A percentile compares a stretch with the other conserved stretches of the same genome.
Conservation (phyloP, 2,329 filamentous ascomycete genomes). For the Aspergillus unguis region DNA sequence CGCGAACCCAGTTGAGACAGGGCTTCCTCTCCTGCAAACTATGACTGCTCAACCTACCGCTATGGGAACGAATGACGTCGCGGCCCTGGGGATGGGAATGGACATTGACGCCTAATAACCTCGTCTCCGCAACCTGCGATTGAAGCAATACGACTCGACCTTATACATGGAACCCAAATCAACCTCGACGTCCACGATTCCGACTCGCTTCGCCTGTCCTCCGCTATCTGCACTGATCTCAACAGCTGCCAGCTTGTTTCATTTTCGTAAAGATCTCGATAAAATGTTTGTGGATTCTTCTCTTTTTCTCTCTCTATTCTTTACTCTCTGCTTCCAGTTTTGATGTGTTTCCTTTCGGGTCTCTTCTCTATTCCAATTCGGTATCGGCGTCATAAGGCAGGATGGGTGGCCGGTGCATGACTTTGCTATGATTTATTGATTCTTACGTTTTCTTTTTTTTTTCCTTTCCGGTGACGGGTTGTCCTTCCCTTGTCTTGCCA, state of each 20-base stretch:
- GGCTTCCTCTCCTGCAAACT: slow-evolving; percentile 33
- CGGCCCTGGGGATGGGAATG: slow-evolving; percentile 37
- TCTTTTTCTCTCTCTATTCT: slow-evolving; percentile 7
- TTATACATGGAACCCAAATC: background rate
- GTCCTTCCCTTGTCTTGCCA: too few species aligned
- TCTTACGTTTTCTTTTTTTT: too few species aligned
- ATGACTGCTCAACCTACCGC: slow-evolving; percentile 26
- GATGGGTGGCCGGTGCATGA: too few species aligned
- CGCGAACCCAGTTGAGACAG: slow-evolving; percentile 24
- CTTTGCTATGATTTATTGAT: too few species aligned
- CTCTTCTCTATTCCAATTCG: background rate
- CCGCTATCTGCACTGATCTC: slow-evolving; percentile 9
- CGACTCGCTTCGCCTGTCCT: background rate
- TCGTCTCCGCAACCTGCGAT: background rate
- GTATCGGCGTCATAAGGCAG: too few species aligned
- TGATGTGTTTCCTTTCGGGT: background rate
- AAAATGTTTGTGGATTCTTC: slow-evolving; percentile 20
- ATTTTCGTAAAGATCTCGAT: slow-evolving; percentile 9
- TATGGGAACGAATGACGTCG: slow-evolving; percentile 28
- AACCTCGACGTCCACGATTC: background rate
- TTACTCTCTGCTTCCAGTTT: slow-evolving; percentile 2
- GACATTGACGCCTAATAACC: slow-evolving; percentile 39
- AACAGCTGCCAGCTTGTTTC: slow-evolving; percentile 8
- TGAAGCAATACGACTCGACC: background rate
- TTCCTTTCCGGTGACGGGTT: too few species aligned